phyloP scores from a whole-genome alignment of 202 grass and related monocot species.

The Miscanthus sacchariflorus region DNA sequence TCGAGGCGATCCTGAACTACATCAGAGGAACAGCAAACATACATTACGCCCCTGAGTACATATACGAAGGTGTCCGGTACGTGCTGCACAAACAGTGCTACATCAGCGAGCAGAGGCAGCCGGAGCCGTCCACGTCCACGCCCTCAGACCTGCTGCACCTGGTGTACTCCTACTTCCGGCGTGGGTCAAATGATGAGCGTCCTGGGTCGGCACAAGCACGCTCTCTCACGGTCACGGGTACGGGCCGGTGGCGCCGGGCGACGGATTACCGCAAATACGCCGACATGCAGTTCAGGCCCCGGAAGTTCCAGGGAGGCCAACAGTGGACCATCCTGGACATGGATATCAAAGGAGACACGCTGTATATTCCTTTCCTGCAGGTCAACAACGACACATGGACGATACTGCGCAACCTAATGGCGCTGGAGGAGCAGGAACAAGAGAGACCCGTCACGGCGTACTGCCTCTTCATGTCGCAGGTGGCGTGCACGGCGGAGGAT shows the following conservation, averaged over 20 bases:
- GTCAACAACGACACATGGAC: not conserved
- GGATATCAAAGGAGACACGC: not conserved
- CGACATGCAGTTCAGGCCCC: not conserved
- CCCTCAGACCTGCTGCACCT: not conserved
- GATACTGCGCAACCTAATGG: slow-evolving; percentile 29
- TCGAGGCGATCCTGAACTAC: not conserved
- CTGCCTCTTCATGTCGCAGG: slow-evolving; percentile 40
- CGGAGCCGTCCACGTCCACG: not conserved
- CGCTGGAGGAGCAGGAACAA: not conserved
- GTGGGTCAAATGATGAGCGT: too few relatives aligned
- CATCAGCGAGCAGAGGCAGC: not conserved
- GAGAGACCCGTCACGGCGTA: slow-evolving; percentile 33
- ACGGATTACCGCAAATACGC: slow-evolving; percentile 15
- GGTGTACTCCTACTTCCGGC: not conserved
- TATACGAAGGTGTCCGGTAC: not conserved
- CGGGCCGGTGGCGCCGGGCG: slow-evolving; percentile 7
- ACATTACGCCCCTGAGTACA: not conserved
- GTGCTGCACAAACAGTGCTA: not conserved
- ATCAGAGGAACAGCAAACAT: too few relatives aligned
- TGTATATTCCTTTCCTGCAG: slow-evolving; percentile 20
- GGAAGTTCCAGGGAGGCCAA: not conserved
- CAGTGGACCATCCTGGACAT: slow-evolving; percentile 3
- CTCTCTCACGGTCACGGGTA: not conserved
- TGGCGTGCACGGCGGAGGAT: slow-evolving; percentile 11
- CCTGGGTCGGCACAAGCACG: too few relatives aligned